Base-by-base conservation (phyloP, 2,329 filamentous ascomycete species). In the Botrytis byssoidea region DNA sequence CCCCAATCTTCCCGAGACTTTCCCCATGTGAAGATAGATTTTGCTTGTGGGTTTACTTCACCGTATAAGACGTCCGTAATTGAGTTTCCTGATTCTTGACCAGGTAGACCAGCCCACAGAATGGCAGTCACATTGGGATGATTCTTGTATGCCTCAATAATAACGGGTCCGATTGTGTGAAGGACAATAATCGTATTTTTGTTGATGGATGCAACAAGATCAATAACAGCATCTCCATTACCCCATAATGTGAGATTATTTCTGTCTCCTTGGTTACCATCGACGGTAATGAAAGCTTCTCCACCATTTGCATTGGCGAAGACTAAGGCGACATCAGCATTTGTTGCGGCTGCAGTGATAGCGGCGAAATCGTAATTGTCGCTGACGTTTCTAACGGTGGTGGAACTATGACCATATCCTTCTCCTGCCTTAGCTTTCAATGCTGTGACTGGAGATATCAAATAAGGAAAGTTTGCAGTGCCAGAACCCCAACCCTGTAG, bases 191-290 rank as follows among this genome's bases (percentile, higher is more conserved):
- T 91, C 25, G 94, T 97, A 86, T 98, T 97, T 83, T 91, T 90
- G 85, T 92, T 94, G 76, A 90, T 82, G 9, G 90, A 86, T 0
- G 93, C 90, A 20, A 97, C 93, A 68, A 92, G 93, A 81, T 91
- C 88, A 83, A 98, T 92, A 68, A 98, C 84, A 0, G 88, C 86
- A 71, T 98, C 94, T 46, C 93, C 95, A 74, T 91, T 88, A 75
- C 91, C 87, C 95, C 95, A 98, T 0, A 97, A 85, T 0, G 94
- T 97, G 48, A 99, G 85, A 83, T 99, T 98, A 80, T 95, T 96
- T 71, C 95, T 91, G 82, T 98, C 95, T 74, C 96, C 95, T 74
- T 86, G 84, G 81, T 98, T 98, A 71, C 89, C 91, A 75, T 95
- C 95, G 1, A 97, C 88, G 20, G 85, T 87, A 79, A 98, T 93